phyloP scores from a whole-genome alignment of 1,284 basidiomycete species.

The Moesziomyces sp. region DNA sequence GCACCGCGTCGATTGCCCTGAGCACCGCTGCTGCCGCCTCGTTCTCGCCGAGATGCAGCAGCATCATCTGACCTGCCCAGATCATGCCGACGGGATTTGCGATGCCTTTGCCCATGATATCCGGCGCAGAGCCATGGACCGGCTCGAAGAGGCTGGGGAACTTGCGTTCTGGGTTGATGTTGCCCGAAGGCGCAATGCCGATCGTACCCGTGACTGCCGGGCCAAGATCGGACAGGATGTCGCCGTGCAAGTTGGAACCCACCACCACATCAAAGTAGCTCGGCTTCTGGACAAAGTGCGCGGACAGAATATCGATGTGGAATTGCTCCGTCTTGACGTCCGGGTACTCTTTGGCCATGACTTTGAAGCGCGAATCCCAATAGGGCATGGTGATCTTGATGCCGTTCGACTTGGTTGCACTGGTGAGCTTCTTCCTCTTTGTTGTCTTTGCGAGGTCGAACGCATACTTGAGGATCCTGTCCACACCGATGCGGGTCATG shows the following conservation, averaged over 20 bases:
- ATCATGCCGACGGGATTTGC: slow-evolving; percentile 71
- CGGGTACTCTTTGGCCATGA: slow-evolving; percentile 72
- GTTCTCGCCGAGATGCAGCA: slow-evolving; percentile 72
- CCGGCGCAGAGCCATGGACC: slow-evolving; percentile 51
- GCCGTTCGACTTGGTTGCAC: slow-evolving; percentile 69
- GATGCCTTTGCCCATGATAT: slow-evolving; percentile 47
- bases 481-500: slow-evolving; percentile 72
- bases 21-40: slow-evolving; percentile 72
- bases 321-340: slow-evolving; percentile 69
- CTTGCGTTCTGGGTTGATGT: slow-evolving; percentile 72
- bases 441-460: slow-evolving; percentile 72
- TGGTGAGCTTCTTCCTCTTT: slow-evolving; percentile 72
- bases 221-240: slow-evolving; percentile 74
- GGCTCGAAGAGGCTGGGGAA: slow-evolving; percentile 71
- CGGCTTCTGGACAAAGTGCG: slow-evolving; percentile 72
- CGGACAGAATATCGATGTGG: slow-evolving; percentile 71
- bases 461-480: slow-evolving; percentile 73
- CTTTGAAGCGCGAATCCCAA: slow-evolving; percentile 69
- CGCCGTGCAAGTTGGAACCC: slow-evolving; percentile 73
- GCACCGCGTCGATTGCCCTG: slow-evolving; percentile 71
- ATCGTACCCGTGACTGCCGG: slow-evolving; percentile 74
- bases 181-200: slow-evolving; percentile 74
- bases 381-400: slow-evolving; percentile 60
- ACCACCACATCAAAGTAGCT: slow-evolving; percentile 73
- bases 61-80: slow-evolving; percentile 74